phyloP scores from a whole-genome alignment of 129 eudicot genomes.

The Artemisia argyi region DNA sequence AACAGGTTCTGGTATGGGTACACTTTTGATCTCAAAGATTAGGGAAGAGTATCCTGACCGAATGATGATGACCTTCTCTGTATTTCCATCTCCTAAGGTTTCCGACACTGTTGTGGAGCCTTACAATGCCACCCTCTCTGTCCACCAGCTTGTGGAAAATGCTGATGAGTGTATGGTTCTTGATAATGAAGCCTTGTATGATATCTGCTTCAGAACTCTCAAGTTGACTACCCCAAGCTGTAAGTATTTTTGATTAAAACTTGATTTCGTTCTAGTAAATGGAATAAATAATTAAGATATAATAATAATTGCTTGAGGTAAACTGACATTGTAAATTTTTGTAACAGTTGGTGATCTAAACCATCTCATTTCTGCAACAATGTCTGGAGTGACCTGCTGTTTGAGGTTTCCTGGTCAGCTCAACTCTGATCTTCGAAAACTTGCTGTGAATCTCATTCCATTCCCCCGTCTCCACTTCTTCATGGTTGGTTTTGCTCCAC shows the following conservation, averaged over 20 bases:
- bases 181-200: constrained; percentile 44
- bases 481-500: constrained; percentile 73
- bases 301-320: no score
- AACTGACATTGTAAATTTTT: background rate
- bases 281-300: no score
- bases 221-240: constrained; percentile 48
- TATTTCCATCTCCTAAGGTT: constrained; percentile 46
- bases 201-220: constrained; percentile 49
- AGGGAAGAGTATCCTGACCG: constrained; percentile 47
- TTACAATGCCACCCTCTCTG: constrained; percentile 45
- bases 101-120: constrained; percentile 49
- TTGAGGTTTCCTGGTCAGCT: constrained; percentile 66
- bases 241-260: background rate
- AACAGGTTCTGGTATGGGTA: constrained; percentile 47
- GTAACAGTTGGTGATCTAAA: constrained; percentile 65
- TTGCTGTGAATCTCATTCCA: constrained; percentile 65
- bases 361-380: constrained; percentile 67
- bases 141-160: constrained; percentile 46
- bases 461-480: constrained; percentile 73
- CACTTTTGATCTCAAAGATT: constrained; percentile 42
- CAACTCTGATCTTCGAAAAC: constrained; percentile 58
- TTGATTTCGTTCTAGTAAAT: no score
- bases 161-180: constrained; percentile 51
- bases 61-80: constrained; percentile 50
- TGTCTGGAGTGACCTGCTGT: constrained; percentile 73